phyloP scores from a whole-genome alignment of 1,139 yeast genomes.

The Yamadazyma triangularis region DNA sequence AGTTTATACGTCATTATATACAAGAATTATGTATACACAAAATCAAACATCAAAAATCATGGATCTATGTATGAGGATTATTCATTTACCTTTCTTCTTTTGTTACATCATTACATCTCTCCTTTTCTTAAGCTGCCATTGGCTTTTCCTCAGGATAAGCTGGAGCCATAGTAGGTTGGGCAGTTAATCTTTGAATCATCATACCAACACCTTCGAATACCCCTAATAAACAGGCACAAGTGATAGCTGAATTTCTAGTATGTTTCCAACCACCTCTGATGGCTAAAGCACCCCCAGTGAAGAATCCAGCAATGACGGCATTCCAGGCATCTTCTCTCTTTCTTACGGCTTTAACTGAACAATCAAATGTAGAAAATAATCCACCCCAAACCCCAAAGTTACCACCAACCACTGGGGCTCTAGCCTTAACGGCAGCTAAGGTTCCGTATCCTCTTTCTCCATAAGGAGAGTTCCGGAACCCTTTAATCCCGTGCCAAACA shows the following conservation, averaged over 20 bases:
- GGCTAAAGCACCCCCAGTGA: slow-evolving; percentile 97
- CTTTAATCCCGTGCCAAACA: slow-evolving; percentile 98
- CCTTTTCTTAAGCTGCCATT: slow-evolving; percentile 45
- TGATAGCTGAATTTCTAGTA: slow-evolving; percentile 92
- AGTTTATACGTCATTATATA: no score
- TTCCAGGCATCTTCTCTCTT: slow-evolving; percentile 98
- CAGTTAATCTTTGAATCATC: slow-evolving; percentile 89
- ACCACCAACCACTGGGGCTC: slow-evolving; percentile 99
- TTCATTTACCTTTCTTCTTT: no score
- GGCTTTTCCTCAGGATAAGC: slow-evolving; percentile 62
- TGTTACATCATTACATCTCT: no score
- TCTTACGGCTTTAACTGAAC: slow-evolving; percentile 92
- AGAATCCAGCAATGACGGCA: slow-evolving; percentile 96
- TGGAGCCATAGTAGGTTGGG: slow-evolving; percentile 82
- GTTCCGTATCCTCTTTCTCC: slow-evolving; percentile 95
- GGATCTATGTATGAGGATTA: no score
- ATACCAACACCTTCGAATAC: slow-evolving; percentile 98
- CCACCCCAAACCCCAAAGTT: slow-evolving; percentile 99
- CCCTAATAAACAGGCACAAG: slow-evolving; percentile 95
- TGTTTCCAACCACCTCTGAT: slow-evolving; percentile 99
- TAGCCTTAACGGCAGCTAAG: slow-evolving; percentile 81
- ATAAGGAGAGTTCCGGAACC: slow-evolving; percentile 94
- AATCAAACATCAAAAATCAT: no score
- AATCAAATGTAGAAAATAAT: slow-evolving; percentile 88
- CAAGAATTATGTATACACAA: no score